These are phyloP conservation scores for Cyclaneusma minus DNA, from an alignment of 2,329 filamentous ascomycete genomes.

Conservation along the genomic window DNA sequence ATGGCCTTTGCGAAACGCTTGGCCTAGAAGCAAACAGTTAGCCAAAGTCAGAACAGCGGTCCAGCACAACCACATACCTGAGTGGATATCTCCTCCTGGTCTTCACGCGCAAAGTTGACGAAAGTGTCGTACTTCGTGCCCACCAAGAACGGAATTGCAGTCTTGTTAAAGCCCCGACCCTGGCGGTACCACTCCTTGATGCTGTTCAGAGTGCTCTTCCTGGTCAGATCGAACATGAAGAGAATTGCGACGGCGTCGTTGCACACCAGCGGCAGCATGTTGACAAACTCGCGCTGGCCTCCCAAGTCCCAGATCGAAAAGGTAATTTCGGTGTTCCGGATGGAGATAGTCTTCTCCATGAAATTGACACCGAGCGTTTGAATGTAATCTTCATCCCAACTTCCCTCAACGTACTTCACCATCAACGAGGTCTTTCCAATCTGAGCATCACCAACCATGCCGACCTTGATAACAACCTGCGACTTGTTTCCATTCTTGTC, in stretches of 20 bases:
- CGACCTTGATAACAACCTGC: constrained; percentile 94
- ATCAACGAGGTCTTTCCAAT: constrained; percentile 98
- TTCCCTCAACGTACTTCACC: constrained; percentile 99
- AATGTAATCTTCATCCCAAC: constrained; percentile 99
- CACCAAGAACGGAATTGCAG: constrained; percentile 93
- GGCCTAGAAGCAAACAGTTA: constrained; percentile 36
- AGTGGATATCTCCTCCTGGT: constrained; percentile 96
- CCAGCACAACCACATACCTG: constrained; percentile 41
- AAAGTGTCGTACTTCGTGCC: constrained; percentile 99
- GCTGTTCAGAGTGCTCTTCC: constrained; percentile 95
- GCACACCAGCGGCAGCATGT: constrained; percentile 98
- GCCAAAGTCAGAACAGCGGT: not conserved
- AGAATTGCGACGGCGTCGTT: constrained; percentile 97
- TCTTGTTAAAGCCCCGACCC: constrained; percentile 97
- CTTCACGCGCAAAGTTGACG: constrained; percentile 93
- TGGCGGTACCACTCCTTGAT: constrained; percentile 99
- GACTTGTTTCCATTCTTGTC: constrained; percentile 27
- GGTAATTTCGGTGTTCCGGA: constrained; percentile 97
- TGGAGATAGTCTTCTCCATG: constrained; percentile 99
- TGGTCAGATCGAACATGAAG: constrained; percentile 98
- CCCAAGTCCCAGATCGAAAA: constrained; percentile 99
- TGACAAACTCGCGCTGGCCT: constrained; percentile 96
- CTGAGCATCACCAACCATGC: constrained; percentile 98
- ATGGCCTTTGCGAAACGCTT: constrained; percentile 95
- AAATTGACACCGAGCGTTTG: constrained; percentile 98